Evolutionary conservation across 768 basidiomycete genomes (phyloP).

Genomic region (Pleurotus eryngii): DNA sequence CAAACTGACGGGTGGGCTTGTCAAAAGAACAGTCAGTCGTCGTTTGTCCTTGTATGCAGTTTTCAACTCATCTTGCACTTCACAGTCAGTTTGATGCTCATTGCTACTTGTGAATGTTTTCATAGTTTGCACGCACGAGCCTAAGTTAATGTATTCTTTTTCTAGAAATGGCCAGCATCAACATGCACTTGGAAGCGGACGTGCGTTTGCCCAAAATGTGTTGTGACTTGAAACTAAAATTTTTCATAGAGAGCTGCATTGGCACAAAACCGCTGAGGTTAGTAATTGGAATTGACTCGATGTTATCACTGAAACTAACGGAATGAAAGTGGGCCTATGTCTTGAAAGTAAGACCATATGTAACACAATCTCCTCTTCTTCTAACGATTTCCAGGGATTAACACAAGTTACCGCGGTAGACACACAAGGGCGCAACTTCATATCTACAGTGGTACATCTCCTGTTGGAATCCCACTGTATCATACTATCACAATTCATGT

Average conservation of each 20-base stretch:
- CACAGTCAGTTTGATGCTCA: conserved; percentile 44
- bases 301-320: conserved; percentile 9
- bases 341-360: conserved; percentile 30
- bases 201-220: conserved; percentile 18
- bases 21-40: conserved; percentile 44
- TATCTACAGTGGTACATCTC: conserved; percentile 44
- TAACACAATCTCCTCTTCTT: neutral
- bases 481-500: neutral
- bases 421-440: conserved; percentile 43
- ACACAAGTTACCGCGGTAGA: conserved; percentile 49
- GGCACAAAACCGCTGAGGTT: conserved; percentile 50
- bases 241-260: conserved; percentile 46
- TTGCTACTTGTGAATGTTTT: conserved; percentile 40
- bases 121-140: neutral
- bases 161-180: conserved; percentile 42
- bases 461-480: too few species aligned
- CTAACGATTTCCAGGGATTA: conserved; percentile 30
- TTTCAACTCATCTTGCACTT: neutral
- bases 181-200: conserved; percentile 50
- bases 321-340: conserved; percentile 48
- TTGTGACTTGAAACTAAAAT: conserved; percentile 11
- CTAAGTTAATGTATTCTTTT: neutral
- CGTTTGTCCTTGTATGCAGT: neutral
- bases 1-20: conserved; percentile 60
- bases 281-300: neutral